Percentiles rank a stretch among this genome's conserved stretches.
phyloP scores from a whole-genome alignment of 805 yeast species.

The Candida verbasci region DNA sequence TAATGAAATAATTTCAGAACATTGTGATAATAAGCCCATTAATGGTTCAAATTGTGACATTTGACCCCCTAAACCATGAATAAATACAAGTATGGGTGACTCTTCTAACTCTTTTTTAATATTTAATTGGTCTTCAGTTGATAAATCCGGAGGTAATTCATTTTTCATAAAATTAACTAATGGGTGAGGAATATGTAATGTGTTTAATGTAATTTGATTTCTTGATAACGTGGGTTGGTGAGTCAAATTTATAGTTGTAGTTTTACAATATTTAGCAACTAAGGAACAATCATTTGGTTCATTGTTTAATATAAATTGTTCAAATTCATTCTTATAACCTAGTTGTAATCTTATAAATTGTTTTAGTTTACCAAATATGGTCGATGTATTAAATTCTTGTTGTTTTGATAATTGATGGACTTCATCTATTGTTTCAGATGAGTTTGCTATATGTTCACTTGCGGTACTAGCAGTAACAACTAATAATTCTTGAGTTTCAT shows the following conservation, averaged over 20 bases:
- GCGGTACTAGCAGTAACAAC: slow-evolving; percentile 9
- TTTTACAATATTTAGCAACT: slow-evolving; percentile 42
- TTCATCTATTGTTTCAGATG: not conserved
- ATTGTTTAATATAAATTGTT: slow-evolving; percentile 30
- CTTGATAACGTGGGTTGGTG: slow-evolving; percentile 17
- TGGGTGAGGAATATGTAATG: slow-evolving; percentile 51
- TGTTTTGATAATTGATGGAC: slow-evolving; percentile 4
- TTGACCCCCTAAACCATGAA: slow-evolving; percentile 93
- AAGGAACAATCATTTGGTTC: slow-evolving; percentile 57
- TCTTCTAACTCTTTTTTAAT: slow-evolving; percentile 35
- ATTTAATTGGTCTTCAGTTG: slow-evolving; percentile 13
- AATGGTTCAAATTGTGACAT: slow-evolving; percentile 79
- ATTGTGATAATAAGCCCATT: slow-evolving; percentile 56
- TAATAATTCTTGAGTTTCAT: slow-evolving; percentile 11
- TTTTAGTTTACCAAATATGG: slow-evolving; percentile 17
- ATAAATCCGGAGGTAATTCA: slow-evolving; percentile 16
- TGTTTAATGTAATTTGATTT: slow-evolving; percentile 33
- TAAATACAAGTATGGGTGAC: slow-evolving; percentile 58
- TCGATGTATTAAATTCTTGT: slow-evolving; percentile 16
- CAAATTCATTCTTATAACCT: slow-evolving; percentile 32
- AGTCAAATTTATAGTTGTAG: slow-evolving; percentile 34
- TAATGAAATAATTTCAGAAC: slow-evolving; percentile 60
- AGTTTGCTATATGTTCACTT: not conserved
- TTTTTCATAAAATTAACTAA: slow-evolving; percentile 26
- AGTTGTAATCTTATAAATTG: slow-evolving; percentile 23